Evolutionary conservation across 768 basidiomycete species (phyloP).

Genomic region (Mycena haematopus): DNA sequence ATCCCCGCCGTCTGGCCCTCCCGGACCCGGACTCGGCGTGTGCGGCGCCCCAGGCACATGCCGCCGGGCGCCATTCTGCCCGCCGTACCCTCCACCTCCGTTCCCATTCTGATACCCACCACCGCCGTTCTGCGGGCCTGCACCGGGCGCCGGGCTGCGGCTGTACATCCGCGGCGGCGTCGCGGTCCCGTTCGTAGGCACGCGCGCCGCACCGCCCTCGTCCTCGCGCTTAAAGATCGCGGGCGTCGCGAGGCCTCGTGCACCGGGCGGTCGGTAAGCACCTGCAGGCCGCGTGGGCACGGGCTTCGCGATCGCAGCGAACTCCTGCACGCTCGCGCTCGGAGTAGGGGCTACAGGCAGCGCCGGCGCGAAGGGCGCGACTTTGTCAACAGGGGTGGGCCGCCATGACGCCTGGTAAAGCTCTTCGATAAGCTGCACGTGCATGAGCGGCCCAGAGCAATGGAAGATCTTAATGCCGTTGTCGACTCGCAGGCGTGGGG

Average conservation of each 20-base stretch:
- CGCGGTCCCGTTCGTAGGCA: constrained; percentile 57
- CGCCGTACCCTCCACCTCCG: constrained; percentile 32
- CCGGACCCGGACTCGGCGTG: constrained; percentile 50
- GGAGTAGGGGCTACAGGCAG: constrained; percentile 77
- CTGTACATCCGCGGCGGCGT: constrained; percentile 70
- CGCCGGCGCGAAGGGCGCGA: constrained; percentile 67
- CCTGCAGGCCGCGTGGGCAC: constrained; percentile 72
- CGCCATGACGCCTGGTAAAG: constrained; percentile 91
- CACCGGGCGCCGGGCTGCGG: constrained; percentile 61
- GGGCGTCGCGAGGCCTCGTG: constrained; percentile 87
- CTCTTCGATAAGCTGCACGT: constrained; percentile 83
- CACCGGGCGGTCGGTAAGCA: constrained; percentile 93
- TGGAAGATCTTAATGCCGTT: constrained; percentile 98
- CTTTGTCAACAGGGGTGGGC: constrained; percentile 69
- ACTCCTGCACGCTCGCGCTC: constrained; percentile 57
- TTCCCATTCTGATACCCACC: constrained; percentile 40
- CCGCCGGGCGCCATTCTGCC: constrained; percentile 51
- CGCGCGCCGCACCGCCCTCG: constrained; percentile 71
- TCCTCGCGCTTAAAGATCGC: constrained; percentile 92
- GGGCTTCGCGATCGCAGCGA: constrained; percentile 59
- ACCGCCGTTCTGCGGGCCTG: constrained; percentile 39
- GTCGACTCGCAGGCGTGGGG: constrained; percentile 93
- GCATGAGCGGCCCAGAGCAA: constrained; percentile 86
- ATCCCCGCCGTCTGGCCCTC: constrained; percentile 40
- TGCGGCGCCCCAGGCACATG: constrained; percentile 78